Conservation (phyloP, 2,329 filamentous ascomycete species). For the Xylariales sp. region DNA sequence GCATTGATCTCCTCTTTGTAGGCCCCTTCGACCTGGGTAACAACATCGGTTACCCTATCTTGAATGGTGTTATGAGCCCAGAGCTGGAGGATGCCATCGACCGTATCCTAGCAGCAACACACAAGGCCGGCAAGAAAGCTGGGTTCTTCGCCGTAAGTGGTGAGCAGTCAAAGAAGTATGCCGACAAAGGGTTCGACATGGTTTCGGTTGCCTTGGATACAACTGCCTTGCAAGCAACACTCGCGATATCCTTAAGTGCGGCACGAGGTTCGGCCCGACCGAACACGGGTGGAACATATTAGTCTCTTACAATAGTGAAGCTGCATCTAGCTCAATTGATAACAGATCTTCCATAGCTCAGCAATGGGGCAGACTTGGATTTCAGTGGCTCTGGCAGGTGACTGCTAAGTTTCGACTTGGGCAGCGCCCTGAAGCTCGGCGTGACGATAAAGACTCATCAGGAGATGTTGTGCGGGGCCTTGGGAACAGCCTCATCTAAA, state of each 20-base stretch:
- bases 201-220: slow-evolving; percentile 54
- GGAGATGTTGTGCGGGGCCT: no score
- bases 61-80: slow-evolving; percentile 53
- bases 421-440: no score
- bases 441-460: no score
- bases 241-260: slow-evolving; percentile 41
- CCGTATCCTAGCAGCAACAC: slow-evolving; percentile 52
- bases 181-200: slow-evolving; percentile 57
- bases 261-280: slow-evolving; percentile 37
- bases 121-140: slow-evolving; percentile 60
- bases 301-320: no score
- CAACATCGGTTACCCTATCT: slow-evolving; percentile 58
- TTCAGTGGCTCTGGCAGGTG: no score
- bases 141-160: slow-evolving; percentile 55
- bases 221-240: slow-evolving; percentile 41
- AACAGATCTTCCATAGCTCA: no score
- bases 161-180: slow-evolving; percentile 51
- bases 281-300: slow-evolving; percentile 38
- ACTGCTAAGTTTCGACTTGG: no score
- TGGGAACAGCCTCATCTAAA: no score
- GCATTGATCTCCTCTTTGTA: slow-evolving; percentile 61
- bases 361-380: no score
- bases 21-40: slow-evolving; percentile 64
- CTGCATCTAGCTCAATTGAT: no score
- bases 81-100: slow-evolving; percentile 56